Evolutionary conservation across 2,329 filamentous ascomycete genomes (phyloP), one percentile per base, ranked within the genome.

Genomic region (Diplocarpon rosae): DNA sequence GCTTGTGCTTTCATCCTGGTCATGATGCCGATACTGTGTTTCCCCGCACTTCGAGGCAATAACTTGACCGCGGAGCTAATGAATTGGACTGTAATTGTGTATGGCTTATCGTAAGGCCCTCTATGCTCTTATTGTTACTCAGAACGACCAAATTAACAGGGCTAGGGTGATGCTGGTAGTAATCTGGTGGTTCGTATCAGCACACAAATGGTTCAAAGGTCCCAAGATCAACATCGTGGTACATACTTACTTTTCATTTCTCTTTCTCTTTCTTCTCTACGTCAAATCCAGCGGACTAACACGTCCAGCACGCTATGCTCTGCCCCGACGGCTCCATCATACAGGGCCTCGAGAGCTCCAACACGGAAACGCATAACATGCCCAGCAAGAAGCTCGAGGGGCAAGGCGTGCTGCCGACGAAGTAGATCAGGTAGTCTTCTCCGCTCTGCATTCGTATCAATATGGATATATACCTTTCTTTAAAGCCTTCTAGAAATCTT

Each of bases 71-170:
- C 61, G 2, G 39, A 55, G 37, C 52, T 64, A 10, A 81, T 82
- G 78, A 82, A 82, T 54, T 82, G 76, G 76, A 82, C 78, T 1
- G 70, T 68, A 51, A 63, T 80, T 24, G 76, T 80, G 11, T 82
- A 78, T 57, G 76, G 76, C 9, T 75, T 62, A 12, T 73, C 75
- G 55, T 60, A 51, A 55, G 57, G 11, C 10, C 8, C 5, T 12
- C 28, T 35, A 5, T 5, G 4, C 13, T 14, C 3, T 15, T 5
- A 30, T 48, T 24, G 20, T 24, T 3, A 24, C 20, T 24, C 20
- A 24, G 20, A 24, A 24, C 3, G 20, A 24, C 20, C 20, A 3
- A 24, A 7, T 7, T 24, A 24, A 24, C 20, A 7, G 20, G 20
- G 20, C 27, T 43, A 59, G 56, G 1, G 80, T 80, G 76, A 43